A percentile compares a stretch with the other conserved stretches of the same genome.
phyloP scores from a whole-genome alignment of 2,329 filamentous ascomycete genomes.

The Parascedosporium putredinis region DNA sequence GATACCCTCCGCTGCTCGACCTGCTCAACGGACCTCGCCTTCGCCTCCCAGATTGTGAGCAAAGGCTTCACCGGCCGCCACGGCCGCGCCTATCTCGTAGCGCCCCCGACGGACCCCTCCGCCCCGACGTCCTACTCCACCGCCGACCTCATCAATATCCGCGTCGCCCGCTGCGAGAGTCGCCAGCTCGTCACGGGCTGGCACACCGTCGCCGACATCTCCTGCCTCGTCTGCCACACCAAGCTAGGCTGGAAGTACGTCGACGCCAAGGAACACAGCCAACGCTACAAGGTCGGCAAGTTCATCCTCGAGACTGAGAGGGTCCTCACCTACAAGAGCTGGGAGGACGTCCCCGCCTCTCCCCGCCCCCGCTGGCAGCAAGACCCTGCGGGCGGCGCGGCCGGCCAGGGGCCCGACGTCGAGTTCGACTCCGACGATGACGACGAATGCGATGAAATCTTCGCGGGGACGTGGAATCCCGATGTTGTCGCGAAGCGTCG shows the following conservation, averaged over 20 bases:
- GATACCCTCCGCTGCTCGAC: slow-evolving; percentile 48
- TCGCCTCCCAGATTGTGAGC: slow-evolving; percentile 49
- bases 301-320: slow-evolving; percentile 55
- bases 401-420: too few species aligned
- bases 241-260: slow-evolving; percentile 61
- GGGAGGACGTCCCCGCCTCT: slow-evolving; percentile 35
- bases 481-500: slow-evolving; percentile 29
- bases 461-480: slow-evolving; percentile 51
- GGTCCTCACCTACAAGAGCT: slow-evolving; percentile 39
- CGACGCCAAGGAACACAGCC: slow-evolving; percentile 46
- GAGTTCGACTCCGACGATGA: slow-evolving; percentile 55
- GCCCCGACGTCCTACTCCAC: slow-evolving; percentile 9
- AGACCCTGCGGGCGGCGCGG: slow-evolving; percentile 10
- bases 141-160: slow-evolving; percentile 40
- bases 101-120: slow-evolving; percentile 12
- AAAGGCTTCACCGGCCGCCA: slow-evolving; percentile 58
- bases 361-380: slow-evolving; percentile 10
- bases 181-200: slow-evolving; percentile 51
- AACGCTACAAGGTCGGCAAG: slow-evolving; percentile 60
- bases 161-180: slow-evolving; percentile 41
- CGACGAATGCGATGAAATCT: slow-evolving; percentile 57
- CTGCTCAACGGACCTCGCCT: slow-evolving; percentile 52
- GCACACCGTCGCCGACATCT: slow-evolving; percentile 55
- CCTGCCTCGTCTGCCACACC: slow-evolving; percentile 42
- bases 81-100: slow-evolving; percentile 47